Evolutionary conservation across 108 stramenopile genomes (phyloP), one percentile per base, ranked within the genome.

Genomic region (Bacterosira constricta): DNA sequence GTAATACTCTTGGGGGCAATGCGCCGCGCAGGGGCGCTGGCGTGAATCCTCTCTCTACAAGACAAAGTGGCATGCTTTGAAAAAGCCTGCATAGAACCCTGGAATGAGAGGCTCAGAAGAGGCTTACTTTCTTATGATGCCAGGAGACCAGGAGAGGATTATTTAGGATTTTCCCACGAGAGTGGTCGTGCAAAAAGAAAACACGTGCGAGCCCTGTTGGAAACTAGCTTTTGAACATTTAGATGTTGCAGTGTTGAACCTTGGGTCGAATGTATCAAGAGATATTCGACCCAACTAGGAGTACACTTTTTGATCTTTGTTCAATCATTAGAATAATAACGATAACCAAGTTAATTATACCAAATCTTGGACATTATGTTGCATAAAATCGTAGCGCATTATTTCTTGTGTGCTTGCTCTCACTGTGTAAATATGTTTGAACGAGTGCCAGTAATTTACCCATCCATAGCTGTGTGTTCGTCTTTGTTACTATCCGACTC

Each of bases 321-420:
- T 25, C 11, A 4, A 8, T 49, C 21, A 49, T 25, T 49, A 25
- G 18, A 49, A 25, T 49, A 25, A 20, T 49, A 26, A 26, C 3
- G 26, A 25, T 10, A 49, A 25, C 21, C 47, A 49, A 49, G 18
- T 10, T 49, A 26, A n/a, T 25, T 49, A 49, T 49, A 49, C 23
- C 23, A 6, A 26, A 26, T 13, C 23, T 49, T 25, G 1, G 9
- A 10, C 47, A 1, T 25, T 21, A 49, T 21, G 47, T 49, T 25
- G 47, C 23, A 25, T 49, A n/a, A n/a, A n/a, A 25, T 49, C 10
- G 47, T 49, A 49, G 47, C 47, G 47, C 26, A 2, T 49, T 49
- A 25, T 49, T 49, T 49, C 47, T n/a, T n/a, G 47, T 49, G 47
- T 49, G 46, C 23, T 23, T 47, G 47, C 47, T 49, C 47, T 49